These are phyloP conservation scores for Sindora glabra DNA, from an alignment of 306 rosid genomes.

Conservation along the genomic window DNA sequence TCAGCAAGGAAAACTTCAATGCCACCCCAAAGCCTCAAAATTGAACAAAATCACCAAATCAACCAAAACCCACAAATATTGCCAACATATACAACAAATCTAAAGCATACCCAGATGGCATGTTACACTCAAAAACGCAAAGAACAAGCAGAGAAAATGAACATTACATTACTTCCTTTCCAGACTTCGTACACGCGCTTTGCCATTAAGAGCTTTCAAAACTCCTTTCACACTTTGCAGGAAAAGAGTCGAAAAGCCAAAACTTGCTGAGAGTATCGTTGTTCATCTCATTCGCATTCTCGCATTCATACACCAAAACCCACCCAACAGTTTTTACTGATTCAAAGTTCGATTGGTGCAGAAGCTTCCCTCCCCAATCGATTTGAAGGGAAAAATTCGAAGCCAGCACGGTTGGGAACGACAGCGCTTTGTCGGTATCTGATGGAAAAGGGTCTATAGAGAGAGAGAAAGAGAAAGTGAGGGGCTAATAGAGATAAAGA, in stretches of 20 bases:
- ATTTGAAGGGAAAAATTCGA: slow-evolving; percentile 15
- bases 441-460: background rate
- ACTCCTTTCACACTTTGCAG: slow-evolving; percentile 19
- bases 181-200: slow-evolving; percentile 84
- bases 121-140: slow-evolving; percentile 11
- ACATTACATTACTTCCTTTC: slow-evolving; percentile 88
- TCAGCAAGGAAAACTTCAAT: slow-evolving; percentile 16
- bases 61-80: slow-evolving; percentile 5
- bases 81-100: slow-evolving; percentile 22
- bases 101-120: slow-evolving; percentile 13
- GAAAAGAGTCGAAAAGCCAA: slow-evolving; percentile 24
- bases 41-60: slow-evolving; percentile 1
- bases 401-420: background rate
- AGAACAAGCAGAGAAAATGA: background rate
- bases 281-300: slow-evolving; percentile 32
- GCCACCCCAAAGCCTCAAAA: background rate
- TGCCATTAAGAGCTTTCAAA: slow-evolving; percentile 42
- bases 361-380: background rate
- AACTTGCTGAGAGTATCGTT: slow-evolving; percentile 33
- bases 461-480: background rate
- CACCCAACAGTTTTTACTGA: slow-evolving; percentile 13
- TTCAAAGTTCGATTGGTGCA: slow-evolving; percentile 6
- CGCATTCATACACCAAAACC: slow-evolving; percentile 6
- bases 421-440: slow-evolving; percentile 14
- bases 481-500: background rate